Percentiles rank a stretch among this genome's conserved stretches.
phyloP scores from a whole-genome alignment of 495 filamentous ascomycete species.

The Penicilliopsis zonata region DNA sequence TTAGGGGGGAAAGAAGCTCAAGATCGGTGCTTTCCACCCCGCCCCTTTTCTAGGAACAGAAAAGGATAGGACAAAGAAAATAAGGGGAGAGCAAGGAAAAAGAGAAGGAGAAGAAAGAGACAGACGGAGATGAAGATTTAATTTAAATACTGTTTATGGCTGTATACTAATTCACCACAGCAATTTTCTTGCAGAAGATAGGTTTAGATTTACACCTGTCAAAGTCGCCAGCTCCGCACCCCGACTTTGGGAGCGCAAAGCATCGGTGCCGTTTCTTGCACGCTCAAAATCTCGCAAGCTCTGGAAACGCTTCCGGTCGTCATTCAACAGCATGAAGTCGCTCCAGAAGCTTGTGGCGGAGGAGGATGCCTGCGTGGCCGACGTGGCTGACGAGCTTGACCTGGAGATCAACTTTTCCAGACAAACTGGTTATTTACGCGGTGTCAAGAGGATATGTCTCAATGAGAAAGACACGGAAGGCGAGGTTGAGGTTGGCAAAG shows the following conservation, averaged over 20 bases:
- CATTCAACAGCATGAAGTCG: conserved; percentile 28
- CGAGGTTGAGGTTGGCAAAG: conserved; percentile 2
- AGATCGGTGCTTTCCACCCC: conserved; percentile 1
- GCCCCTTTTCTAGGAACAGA: conserved; percentile 1
- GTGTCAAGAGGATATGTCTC: conserved; percentile 35
- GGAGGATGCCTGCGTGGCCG: conserved; percentile 3
- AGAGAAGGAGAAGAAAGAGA: too few relatives aligned
- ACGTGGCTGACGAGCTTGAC: conserved; percentile 12
- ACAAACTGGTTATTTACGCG: conserved; percentile 19
- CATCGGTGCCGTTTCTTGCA: conserved; percentile 36
- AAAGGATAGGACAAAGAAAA: too few relatives aligned
- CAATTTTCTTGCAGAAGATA: conserved; percentile 6
- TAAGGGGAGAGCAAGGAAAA: too few relatives aligned
- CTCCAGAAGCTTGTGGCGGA: conserved; percentile 17
- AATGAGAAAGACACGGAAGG: conserved; percentile 6
- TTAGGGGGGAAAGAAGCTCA: too few relatives aligned
- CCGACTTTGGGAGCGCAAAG: conserved; percentile 43
- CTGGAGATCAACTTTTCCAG: conserved; percentile 22
- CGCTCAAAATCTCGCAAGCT: conserved; percentile 34
- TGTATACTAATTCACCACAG: not conserved
- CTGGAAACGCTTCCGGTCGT: conserved; percentile 37
- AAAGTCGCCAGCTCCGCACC: conserved; percentile 20
- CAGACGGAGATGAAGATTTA: too few relatives aligned
- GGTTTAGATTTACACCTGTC: conserved; percentile 28
- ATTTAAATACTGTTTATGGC: not conserved